Evolutionary conservation across 371 early-diverging fungal genomes (phyloP), one percentile per base, ranked within the genome.

Genomic region (Apophysomyces ossiformis): DNA sequence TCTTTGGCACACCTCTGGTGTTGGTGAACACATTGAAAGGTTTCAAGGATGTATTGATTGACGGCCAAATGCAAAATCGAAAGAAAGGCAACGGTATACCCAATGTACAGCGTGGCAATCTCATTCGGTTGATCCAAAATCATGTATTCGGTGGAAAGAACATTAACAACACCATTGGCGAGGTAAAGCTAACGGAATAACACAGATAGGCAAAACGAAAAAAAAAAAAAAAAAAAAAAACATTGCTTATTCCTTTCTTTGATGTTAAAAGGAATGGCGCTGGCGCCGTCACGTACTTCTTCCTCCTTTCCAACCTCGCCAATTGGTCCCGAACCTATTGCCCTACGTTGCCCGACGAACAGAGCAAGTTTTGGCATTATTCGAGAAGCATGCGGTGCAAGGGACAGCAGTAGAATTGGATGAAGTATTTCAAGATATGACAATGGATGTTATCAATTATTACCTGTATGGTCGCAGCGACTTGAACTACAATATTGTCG

Each of bases 381-480:
- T 84, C 69, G 68, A 58, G 6, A 44, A 62, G 37, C 61, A 69
- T 37, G 76, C 78, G 11, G 37, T 70, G 1, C 41, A 67, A 5
- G 63, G 66, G 0, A 50, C 66, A 9, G 64, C 75, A 1, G 37
- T 76, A 38, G 84, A 84, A 58, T 38, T 84, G 0, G 84, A 84
- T 57, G 68, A 64, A 2, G 16, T 73, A 4, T 79, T 81, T 57
- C 71, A 65, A 65, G 72, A 79, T 57, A 44, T 81, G 60, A 84
- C 84, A 0, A 79, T 84, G 79, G 81, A 81, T 67, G 75, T 81
- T 7, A 84, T 84, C 50, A 81, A 81, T 37, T 77, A 65, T 66
- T 84, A 79, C 66, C 65, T 84, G 13, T 84, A 81, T 67, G 84
- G 84, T 26, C 66, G 73, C 26, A 66, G 64, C 16, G 78, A 78